Percentiles rank a stretch among this genome's conserved stretches.
These are phyloP conservation scores for Pterula multifida DNA, from an alignment of 1,284 basidiomycete genomes.

Conservation along the genomic window DNA sequence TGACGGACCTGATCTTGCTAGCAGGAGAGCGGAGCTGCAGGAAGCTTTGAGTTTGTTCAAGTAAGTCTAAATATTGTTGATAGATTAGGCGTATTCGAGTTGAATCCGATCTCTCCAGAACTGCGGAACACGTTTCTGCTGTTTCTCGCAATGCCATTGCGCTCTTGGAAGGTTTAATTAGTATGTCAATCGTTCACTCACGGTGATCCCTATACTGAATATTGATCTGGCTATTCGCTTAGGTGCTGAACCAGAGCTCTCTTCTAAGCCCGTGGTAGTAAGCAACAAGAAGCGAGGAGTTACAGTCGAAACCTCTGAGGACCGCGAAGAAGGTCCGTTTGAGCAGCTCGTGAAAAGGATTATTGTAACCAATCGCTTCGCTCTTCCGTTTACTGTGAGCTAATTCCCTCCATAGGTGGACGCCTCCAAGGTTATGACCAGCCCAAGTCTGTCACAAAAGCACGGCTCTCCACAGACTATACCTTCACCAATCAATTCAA, in stretches of 20 bases:
- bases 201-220: background rate
- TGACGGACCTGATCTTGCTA: conserved; percentile 8
- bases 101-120: conserved; percentile 9
- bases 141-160: conserved; percentile 15
- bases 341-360: conserved; percentile 14
- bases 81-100: too few species aligned
- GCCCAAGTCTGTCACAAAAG: conserved; percentile 9
- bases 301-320: background rate
- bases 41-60: conserved; percentile 13
- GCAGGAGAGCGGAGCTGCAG: conserved; percentile 10
- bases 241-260: conserved; percentile 13
- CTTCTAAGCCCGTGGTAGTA: conserved; percentile 13
- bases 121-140: conserved; percentile 14
- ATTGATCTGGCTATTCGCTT: background rate
- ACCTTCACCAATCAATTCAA: background rate
- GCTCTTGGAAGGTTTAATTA: conserved; percentile 13
- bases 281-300: conserved; percentile 4
- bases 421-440: conserved; percentile 1
- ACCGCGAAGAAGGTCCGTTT: conserved; percentile 13
- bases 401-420: conserved; percentile 2
- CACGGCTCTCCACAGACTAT: background rate
- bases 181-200: conserved; percentile 6
- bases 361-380: conserved; percentile 10
- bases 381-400: conserved; percentile 5
- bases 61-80: too few species aligned